Base-by-base conservation (phyloP, 148 eudicot genomes). In the Simmondsia chinensis region DNA sequence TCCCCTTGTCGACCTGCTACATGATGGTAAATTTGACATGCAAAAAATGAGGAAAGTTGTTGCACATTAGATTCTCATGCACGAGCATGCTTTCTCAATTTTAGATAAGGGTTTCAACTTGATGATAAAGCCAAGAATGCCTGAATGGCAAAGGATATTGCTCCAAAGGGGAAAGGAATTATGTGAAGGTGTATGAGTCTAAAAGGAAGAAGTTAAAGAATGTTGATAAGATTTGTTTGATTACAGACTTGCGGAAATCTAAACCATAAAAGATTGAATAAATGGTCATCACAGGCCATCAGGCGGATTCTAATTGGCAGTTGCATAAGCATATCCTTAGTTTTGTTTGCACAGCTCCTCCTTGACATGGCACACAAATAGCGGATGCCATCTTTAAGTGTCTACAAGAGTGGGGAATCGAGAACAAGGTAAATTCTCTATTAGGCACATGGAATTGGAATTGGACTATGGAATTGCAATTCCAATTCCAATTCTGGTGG, bases 401-500 rank as follows among this genome's bases (percentile, higher is more conserved):
- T 9, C 15, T 37, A 17, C 37, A 51, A 25, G 56, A 37, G 45
- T 51, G 56, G 44, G 26, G 39, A 1, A 38, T 51, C 6, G 54
- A 49, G 21, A 49, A 35, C 11, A 49, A 49, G 24, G 54, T 49
- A 49, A 49, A n/a, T n/a, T n/a, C n/a, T n/a, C n/a, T n/a, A n/a
- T n/a, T n/a, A n/a, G n/a, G n/a, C n/a, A n/a, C n/a, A n/a, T n/a
- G n/a, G n/a, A n/a, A n/a, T n/a, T n/a, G n/a, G n/a, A n/a, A n/a
- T n/a, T n/a, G n/a, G n/a, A n/a, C n/a, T n/a, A n/a, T n/a, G n/a
- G n/a, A n/a, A n/a, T n/a, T n/a, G n/a, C n/a, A n/a, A n/a, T n/a
- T n/a, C n/a, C n/a, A n/a, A n/a, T n/a, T n/a, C n/a, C n/a, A n/a
- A n/a, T n/a, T n/a, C n/a, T n/a, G n/a, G n/a, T n/a, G n/a, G n/a